phyloP scores from a whole-genome alignment of 2,329 filamentous ascomycete genomes.

The Falciphora oryzae region DNA sequence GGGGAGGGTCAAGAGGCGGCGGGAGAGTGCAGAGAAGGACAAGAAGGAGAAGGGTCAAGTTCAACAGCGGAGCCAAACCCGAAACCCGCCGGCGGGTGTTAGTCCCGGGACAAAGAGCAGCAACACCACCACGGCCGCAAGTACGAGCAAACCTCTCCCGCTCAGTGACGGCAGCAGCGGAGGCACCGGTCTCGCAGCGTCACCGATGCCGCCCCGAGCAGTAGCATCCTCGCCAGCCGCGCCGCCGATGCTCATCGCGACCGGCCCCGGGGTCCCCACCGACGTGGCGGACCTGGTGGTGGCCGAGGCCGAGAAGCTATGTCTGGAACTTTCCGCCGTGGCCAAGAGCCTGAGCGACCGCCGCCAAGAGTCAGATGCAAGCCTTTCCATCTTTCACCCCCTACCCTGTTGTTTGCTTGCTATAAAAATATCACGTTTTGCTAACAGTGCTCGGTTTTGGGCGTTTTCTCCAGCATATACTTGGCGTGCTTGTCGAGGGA shows the following conservation, averaged over 20 bases:
- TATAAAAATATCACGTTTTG: conserved; percentile 21
- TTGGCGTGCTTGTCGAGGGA: conserved; percentile 52
- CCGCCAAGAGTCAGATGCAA: conserved; percentile 54
- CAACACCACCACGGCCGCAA: neutral
- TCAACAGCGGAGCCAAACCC: too few species aligned
- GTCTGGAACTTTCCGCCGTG: conserved; percentile 42
- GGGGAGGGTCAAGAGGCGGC: too few species aligned
- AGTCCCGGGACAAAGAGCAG: neutral
- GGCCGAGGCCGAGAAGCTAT: conserved; percentile 36
- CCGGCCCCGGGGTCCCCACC: neutral
- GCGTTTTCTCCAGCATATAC: conserved; percentile 46
- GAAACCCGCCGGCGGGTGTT: too few species aligned
- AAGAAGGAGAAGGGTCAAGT: neutral
- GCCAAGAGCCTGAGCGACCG: conserved; percentile 46
- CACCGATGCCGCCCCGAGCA: neutral
- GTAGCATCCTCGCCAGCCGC: neutral
- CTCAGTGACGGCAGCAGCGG: too few species aligned
- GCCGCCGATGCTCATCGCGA: too few species aligned
- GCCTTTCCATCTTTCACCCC: conserved; percentile 20
- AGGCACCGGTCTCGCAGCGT: neutral
- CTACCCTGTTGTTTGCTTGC: too few species aligned
- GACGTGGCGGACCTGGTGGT: conserved; percentile 16
- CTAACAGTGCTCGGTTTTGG: neutral
- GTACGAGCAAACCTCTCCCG: too few species aligned
- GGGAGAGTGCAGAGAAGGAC: neutral